Evolutionary conservation across 1,284 basidiomycete species (phyloP).

Genomic region (Blastosporella zonata): DNA sequence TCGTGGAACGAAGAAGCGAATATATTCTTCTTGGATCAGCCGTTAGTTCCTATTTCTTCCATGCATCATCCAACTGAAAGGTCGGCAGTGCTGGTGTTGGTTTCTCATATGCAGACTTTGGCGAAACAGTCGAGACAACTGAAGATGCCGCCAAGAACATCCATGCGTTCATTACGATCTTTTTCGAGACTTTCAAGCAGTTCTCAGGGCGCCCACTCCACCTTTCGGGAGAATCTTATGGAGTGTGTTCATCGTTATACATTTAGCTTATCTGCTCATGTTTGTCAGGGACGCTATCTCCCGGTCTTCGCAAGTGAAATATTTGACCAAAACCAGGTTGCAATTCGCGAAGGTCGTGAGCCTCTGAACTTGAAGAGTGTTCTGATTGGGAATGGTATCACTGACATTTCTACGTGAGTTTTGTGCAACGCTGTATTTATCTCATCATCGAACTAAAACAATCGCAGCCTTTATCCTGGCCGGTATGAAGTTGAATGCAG

Average conservation of each 20-base stretch:
- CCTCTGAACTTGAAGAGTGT: slow-evolving; percentile 69
- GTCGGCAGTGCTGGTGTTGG: slow-evolving; percentile 41
- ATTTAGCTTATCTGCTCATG: not conserved
- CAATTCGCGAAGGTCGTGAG: slow-evolving; percentile 50
- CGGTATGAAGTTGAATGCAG: slow-evolving; percentile 65
- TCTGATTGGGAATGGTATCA: slow-evolving; percentile 62
- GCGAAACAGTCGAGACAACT: slow-evolving; percentile 55
- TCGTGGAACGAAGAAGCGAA: slow-evolving; percentile 53
- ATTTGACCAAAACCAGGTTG: slow-evolving; percentile 66
- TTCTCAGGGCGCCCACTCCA: slow-evolving; percentile 64
- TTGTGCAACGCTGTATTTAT: too few relatives aligned
- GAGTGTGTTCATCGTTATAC: slow-evolving; percentile 32
- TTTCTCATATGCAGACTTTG: slow-evolving; percentile 49
- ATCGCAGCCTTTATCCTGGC: slow-evolving; percentile 59
- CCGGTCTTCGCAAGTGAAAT: slow-evolving; percentile 82
- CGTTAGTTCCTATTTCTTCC: slow-evolving; percentile 27
- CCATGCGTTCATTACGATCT: slow-evolving; percentile 69
- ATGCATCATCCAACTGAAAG: slow-evolving; percentile 19
- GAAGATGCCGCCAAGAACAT: slow-evolving; percentile 74
- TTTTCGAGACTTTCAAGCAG: slow-evolving; percentile 73
- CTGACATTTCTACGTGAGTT: slow-evolving; percentile 55
- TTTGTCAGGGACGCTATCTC: slow-evolving; percentile 65
- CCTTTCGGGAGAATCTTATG: slow-evolving; percentile 71
- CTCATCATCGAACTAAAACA: too few relatives aligned
- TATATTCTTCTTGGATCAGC: slow-evolving; percentile 32